phyloP scores from a whole-genome alignment of 768 basidiomycete genomes.

The Gloeophyllum trabeum region DNA sequence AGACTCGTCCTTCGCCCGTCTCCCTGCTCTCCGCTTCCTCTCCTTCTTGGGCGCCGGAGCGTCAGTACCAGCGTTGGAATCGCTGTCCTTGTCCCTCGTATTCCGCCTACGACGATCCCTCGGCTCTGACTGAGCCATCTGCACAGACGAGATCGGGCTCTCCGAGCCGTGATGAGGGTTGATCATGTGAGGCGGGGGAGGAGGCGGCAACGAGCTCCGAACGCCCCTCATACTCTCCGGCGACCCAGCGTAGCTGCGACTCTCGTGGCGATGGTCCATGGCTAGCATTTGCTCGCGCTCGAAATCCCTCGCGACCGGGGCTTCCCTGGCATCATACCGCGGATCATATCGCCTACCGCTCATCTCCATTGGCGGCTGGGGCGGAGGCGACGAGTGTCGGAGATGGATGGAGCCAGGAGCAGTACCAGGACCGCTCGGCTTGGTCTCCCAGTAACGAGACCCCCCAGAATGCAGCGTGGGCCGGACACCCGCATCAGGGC shows the following conservation, averaged over 20 bases:
- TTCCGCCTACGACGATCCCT: slow-evolving; percentile 31
- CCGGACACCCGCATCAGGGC: slow-evolving; percentile 23
- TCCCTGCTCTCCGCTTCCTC: slow-evolving; percentile 34
- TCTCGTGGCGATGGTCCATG: not conserved
- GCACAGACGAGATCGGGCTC: slow-evolving; percentile 17
- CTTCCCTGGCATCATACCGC: slow-evolving; percentile 39
- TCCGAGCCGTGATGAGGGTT: too few relatives aligned
- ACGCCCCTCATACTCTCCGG: slow-evolving; percentile 28
- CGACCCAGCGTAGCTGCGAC: slow-evolving; percentile 28
- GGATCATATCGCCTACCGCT: slow-evolving; percentile 53
- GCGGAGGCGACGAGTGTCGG: slow-evolving; percentile 25
- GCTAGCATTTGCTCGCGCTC: slow-evolving; percentile 27
- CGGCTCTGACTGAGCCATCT: slow-evolving; percentile 26
- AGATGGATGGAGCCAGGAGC: slow-evolving; percentile 15
- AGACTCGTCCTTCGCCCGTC: slow-evolving; percentile 32
- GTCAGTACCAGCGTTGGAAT: slow-evolving; percentile 19
- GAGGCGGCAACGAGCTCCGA: slow-evolving; percentile 2
- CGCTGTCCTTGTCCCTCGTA: slow-evolving; percentile 38
- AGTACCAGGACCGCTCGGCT: slow-evolving; percentile 23
- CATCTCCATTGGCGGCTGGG: slow-evolving; percentile 15
- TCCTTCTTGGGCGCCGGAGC: slow-evolving; percentile 37
- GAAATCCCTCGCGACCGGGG: slow-evolving; percentile 17
- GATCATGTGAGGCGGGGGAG: slow-evolving; percentile 18
- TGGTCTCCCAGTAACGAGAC: slow-evolving; percentile 49
- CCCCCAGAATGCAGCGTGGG: slow-evolving; percentile 38